These are phyloP conservation scores for Eucalyptus melliodora DNA, from an alignment of 345 rosid species.

Conservation along the genomic window DNA sequence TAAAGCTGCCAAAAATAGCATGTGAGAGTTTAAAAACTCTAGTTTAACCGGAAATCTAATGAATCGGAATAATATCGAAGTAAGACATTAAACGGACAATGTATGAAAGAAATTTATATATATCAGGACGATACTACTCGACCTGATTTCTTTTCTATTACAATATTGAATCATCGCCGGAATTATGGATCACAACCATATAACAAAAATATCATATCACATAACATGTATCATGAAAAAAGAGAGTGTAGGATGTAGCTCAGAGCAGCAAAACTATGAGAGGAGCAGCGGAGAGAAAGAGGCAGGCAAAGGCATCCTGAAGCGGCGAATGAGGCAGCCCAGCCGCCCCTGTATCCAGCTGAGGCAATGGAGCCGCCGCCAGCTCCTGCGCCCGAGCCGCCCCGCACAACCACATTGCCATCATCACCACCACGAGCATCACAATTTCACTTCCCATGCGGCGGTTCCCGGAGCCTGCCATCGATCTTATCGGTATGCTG, in stretches of 20 bases:
- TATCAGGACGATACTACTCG: not conserved
- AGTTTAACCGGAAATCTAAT: not conserved
- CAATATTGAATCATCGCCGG: not conserved
- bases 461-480: not conserved
- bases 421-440: not conserved
- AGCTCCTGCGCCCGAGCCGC: not conserved
- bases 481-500: not conserved
- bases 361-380: not conserved
- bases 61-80: fast-evolving
- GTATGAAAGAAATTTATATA: not conserved
- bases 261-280: not conserved
- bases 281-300: not conserved
- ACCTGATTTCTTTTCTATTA: not conserved
- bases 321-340: not conserved
- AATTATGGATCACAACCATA: not conserved
- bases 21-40: not conserved
- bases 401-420: not conserved
- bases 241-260: not conserved
- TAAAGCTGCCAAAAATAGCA: not conserved
- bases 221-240: not conserved
- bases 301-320: not conserved
- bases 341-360: not conserved
- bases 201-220: not conserved
- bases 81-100: fast-evolving
- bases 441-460: not conserved